Evolutionary conservation across 1,139 yeast genomes (phyloP), one percentile per base, ranked within the genome.

Genomic region (Eremothecium cymbalariae): DNA sequence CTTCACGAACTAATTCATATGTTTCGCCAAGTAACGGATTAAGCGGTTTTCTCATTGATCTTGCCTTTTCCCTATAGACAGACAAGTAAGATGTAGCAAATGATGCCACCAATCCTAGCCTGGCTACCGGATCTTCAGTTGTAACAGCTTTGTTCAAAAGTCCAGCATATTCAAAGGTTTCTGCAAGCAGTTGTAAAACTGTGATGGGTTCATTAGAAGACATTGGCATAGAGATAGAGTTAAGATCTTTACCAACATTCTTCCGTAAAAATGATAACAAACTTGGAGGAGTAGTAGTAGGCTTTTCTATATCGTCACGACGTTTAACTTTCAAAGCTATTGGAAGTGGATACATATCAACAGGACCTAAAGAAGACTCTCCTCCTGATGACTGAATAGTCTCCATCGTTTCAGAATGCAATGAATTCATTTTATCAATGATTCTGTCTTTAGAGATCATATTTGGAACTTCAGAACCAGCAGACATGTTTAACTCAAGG

Each of bases 141-240:
- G 61, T 57, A 0, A 67, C 62, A 0, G 94, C 88, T 35, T 70
- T 68, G 42, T 76, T 74, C 31, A 90, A 64, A 33, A 90, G 55
- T 32, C 71, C 65, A 24, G 83, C 62, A 54, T 84, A 85, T 56
- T 88, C 98, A 50, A 83, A 67, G 39, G 76, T 60, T 57, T 90
- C 98, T 0, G 90, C 68, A 47, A 78, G 73, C 45, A 77, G 72
- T 56, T 90, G 95, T 37, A 90, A 63, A 22, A 82, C 74, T 0
- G 94, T 74, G 12, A 88, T 59, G 0, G 98, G 98, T 56, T 90
- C 98, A 61, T 90, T 90, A 43, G 86, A 72, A 2, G 93, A 79
- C 4, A 90, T 95, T 1, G 98, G 98, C 93, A 88, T 86, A 1
- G 95, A 79, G 38, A 86, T 74, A 1, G 90, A 72, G 0, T 90